Conservation (phyloP, 2,329 filamentous ascomycete genomes). For the Pseudogymnoascus sp. region DNA sequence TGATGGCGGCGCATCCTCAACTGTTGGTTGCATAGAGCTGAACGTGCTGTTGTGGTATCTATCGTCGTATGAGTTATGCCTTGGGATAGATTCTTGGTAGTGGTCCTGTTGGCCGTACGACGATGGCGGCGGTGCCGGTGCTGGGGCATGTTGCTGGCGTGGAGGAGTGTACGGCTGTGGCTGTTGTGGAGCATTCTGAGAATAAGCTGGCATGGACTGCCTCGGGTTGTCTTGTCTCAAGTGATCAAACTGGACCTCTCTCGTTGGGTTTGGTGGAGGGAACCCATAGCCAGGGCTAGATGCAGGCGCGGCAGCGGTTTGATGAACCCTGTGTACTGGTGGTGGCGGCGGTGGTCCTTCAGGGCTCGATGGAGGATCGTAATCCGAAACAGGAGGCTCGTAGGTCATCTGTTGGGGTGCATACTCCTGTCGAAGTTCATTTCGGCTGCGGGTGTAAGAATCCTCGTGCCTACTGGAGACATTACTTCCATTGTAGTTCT, state of each 20-base stretch:
- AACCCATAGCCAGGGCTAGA: slow-evolving; percentile 7
- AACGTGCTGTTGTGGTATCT: slow-evolving; percentile 29
- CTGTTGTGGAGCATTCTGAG: slow-evolving; percentile 22
- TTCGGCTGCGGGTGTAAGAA: background rate
- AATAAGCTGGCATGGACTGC: slow-evolving; percentile 20
- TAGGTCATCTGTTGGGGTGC: slow-evolving; percentile 19
- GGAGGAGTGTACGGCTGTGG: slow-evolving; percentile 23
- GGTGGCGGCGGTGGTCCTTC: slow-evolving; percentile 27
- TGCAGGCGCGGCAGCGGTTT: background rate
- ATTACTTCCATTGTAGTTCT: background rate
- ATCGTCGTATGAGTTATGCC: slow-evolving; percentile 28
- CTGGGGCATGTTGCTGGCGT: background rate
- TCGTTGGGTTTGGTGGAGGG: slow-evolving; percentile 2
- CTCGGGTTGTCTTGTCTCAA: slow-evolving; percentile 18
- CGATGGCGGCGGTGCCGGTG: background rate
- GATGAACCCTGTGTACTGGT: slow-evolving; percentile 13
- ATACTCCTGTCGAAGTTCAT: slow-evolving; percentile 19
- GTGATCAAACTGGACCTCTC: slow-evolving; percentile 9
- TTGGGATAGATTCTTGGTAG: slow-evolving; percentile 19
- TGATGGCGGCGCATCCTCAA: slow-evolving; percentile 33
- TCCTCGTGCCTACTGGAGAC: background rate
- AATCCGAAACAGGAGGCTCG: slow-evolving; percentile 23
- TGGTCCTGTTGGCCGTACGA: slow-evolving; percentile 18
- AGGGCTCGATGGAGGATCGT: slow-evolving; percentile 24
- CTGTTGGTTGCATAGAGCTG: slow-evolving; percentile 37